Percentiles rank a stretch among this genome's conserved stretches.
phyloP scores from a whole-genome alignment of 495 filamentous ascomycete species.

The Penicillium fimorum region DNA sequence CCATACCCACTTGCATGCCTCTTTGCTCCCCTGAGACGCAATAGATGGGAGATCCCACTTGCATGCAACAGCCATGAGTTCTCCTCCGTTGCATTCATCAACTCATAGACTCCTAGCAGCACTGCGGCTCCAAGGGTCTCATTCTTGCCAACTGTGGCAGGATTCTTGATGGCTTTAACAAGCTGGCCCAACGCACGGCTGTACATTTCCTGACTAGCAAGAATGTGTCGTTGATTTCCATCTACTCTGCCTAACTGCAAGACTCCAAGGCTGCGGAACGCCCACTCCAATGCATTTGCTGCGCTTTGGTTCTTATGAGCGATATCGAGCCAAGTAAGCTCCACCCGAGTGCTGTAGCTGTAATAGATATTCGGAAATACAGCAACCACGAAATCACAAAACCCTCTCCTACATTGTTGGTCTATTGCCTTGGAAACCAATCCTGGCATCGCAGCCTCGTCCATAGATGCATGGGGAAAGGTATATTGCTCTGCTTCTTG shows the following conservation, averaged over 20 bases:
- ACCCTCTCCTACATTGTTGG: slow-evolving; percentile 20
- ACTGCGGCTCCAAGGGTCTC: slow-evolving; percentile 26
- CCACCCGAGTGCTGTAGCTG: slow-evolving; percentile 17
- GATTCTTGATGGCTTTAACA: slow-evolving; percentile 11
- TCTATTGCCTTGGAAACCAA: slow-evolving; percentile 18
- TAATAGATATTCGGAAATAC: slow-evolving; percentile 19
- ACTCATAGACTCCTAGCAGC: slow-evolving; percentile 35
- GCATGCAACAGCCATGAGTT: slow-evolving; percentile 38
- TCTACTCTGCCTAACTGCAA: slow-evolving; percentile 22
- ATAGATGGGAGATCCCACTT: slow-evolving; percentile 31
- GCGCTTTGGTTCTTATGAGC: slow-evolving; percentile 13
- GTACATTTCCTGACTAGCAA: slow-evolving; percentile 27
- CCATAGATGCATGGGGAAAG: slow-evolving; percentile 9
- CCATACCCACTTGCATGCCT: slow-evolving; percentile 30
- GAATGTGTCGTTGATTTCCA: slow-evolving; percentile 15
- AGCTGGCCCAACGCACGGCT: slow-evolving; percentile 19
- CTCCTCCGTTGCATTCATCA: slow-evolving; percentile 25
- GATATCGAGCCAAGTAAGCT: slow-evolving; percentile 24
- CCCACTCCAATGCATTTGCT: slow-evolving; percentile 13
- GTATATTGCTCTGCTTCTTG: background rate
- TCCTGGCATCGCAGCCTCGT: slow-evolving; percentile 20
- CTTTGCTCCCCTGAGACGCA: slow-evolving; percentile 29
- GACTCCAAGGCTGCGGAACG: slow-evolving; percentile 16
- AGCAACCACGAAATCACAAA: slow-evolving; percentile 22
- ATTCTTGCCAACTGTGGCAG: slow-evolving; percentile 20